phyloP scores from a whole-genome alignment of 2,329 filamentous ascomycete species.

The Sarocladiaceae sp. region DNA sequence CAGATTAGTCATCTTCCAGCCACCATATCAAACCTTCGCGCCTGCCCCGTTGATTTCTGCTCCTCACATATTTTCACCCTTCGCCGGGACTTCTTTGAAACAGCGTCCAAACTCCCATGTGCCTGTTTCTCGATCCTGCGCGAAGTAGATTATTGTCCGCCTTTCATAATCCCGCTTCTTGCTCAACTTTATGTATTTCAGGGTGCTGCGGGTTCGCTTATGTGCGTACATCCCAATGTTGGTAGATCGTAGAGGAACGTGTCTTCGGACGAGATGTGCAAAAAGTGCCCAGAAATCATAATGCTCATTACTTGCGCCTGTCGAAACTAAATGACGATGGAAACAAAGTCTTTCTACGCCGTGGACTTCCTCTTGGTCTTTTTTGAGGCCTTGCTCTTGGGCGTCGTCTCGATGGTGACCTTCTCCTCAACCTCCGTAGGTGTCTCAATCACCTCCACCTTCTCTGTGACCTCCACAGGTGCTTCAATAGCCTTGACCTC shows the following conservation, averaged over 20 bases:
- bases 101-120: conserved; percentile 23
- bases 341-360: conserved; percentile 23
- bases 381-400: conserved; percentile 28
- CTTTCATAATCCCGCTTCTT: conserved; percentile 56
- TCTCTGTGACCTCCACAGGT: conserved; percentile 24
- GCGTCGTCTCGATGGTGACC: conserved; percentile 18
- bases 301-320: conserved; percentile 7
- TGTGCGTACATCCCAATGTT: conserved; percentile 45
- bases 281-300: conserved; percentile 3
- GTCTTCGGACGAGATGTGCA: background rate
- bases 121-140: conserved; percentile 38
- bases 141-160: conserved; percentile 49
- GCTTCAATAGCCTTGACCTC: conserved; percentile 29
- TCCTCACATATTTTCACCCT: conserved; percentile 19
- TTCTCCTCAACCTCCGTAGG: conserved; percentile 17
- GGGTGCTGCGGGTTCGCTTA: conserved; percentile 56
- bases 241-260: background rate
- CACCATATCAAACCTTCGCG: background rate
- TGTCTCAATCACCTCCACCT: conserved; percentile 19
- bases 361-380: conserved; percentile 32
- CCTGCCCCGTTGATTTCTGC: conserved; percentile 5
- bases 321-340: conserved; percentile 16
- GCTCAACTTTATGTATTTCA: conserved; percentile 29
- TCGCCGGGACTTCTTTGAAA: conserved; percentile 30
- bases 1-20: conserved; percentile 13